Conservation (phyloP, 768 basidiomycete genomes). For the Lentinula aciculospora region DNA sequence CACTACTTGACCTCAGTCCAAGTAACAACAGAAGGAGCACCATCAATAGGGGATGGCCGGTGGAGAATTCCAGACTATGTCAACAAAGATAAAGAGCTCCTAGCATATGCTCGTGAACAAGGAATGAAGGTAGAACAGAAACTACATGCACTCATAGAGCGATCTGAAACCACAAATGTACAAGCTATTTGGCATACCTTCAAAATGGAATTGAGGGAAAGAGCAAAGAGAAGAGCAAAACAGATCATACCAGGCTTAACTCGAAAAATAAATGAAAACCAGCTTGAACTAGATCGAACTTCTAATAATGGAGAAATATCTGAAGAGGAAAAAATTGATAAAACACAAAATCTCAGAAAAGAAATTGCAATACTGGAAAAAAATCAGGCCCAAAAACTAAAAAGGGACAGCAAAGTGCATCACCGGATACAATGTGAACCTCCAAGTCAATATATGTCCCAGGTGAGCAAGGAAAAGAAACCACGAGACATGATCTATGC, state of each 20-base stretch:
- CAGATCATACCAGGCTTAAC: not conserved
- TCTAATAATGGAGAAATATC: not conserved
- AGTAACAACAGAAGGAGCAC: slow-evolving; percentile 14
- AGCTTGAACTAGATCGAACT: not conserved
- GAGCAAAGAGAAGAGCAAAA: slow-evolving; percentile 9
- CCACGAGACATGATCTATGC: slow-evolving; percentile 16
- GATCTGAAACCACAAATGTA: slow-evolving; percentile 4
- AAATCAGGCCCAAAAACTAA: not conserved
- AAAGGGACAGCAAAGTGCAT: not conserved
- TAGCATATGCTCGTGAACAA: not conserved
- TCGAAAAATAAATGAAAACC: not conserved
- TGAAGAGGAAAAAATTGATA: not conserved
- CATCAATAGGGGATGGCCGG: slow-evolving; percentile 24
- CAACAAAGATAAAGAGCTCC: slow-evolving; percentile 16
- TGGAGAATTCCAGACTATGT: slow-evolving; percentile 22
- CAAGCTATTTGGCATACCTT: slow-evolving; percentile 6
- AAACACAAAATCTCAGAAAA: not conserved
- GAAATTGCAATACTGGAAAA: slow-evolving; percentile 1
- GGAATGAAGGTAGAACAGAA: slow-evolving; percentile 1
- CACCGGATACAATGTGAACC: slow-evolving; percentile 10
- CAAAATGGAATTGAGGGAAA: slow-evolving; percentile 6
- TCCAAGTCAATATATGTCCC: slow-evolving; percentile 15
- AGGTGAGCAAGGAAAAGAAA: not conserved
- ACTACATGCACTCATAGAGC: not conserved
- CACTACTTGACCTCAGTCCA: slow-evolving; percentile 23